These are phyloP conservation scores for Kickxella alabastrina DNA, from an alignment of 192 early-diverging fungal species.

Conservation along the genomic window DNA sequence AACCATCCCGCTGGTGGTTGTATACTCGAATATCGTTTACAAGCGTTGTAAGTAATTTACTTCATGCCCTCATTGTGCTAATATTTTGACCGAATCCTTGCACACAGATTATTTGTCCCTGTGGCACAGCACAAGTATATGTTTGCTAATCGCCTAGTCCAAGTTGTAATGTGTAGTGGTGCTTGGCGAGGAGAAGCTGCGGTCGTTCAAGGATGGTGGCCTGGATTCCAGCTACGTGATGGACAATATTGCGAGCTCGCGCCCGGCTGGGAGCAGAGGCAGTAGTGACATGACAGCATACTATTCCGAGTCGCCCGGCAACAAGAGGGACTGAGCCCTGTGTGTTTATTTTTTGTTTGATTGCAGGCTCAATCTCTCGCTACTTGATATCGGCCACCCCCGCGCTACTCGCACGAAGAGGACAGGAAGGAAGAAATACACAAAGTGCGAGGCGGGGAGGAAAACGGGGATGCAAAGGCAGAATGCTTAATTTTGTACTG, in stretches of 20 bases:
- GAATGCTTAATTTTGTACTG: too few species aligned
- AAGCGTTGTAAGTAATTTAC: constrained; percentile 46
- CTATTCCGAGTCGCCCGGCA: neutral
- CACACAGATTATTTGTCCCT: too few species aligned
- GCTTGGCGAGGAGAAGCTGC: constrained; percentile 39
- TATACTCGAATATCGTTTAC: constrained; percentile 38
- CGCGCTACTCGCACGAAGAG: too few species aligned
- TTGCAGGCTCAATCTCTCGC: too few species aligned
- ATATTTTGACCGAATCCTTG: too few species aligned
- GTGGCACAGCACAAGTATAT: too few species aligned
- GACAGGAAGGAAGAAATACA: too few species aligned
- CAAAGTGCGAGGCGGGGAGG: too few species aligned
- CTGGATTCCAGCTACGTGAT: constrained; percentile 32
- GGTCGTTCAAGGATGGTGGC: constrained; percentile 33
- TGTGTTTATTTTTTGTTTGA: too few species aligned
- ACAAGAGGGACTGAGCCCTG: neutral
- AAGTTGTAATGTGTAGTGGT: constrained; percentile 36
- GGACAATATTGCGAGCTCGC: constrained; percentile 36
- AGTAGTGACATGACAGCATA: neutral
- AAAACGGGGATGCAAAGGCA: too few species aligned
- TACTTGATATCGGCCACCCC: too few species aligned
- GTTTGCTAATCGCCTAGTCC: too few species aligned
- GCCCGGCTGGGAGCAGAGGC: neutral
- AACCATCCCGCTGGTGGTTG: constrained; percentile 38
- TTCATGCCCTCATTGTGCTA: constrained; percentile 1